A percentile compares a stretch with the other conserved stretches of the same genome.
Evolutionary conservation across 2,329 filamentous ascomycete species (phyloP).

Genomic region (Scytalidium sp.): DNA sequence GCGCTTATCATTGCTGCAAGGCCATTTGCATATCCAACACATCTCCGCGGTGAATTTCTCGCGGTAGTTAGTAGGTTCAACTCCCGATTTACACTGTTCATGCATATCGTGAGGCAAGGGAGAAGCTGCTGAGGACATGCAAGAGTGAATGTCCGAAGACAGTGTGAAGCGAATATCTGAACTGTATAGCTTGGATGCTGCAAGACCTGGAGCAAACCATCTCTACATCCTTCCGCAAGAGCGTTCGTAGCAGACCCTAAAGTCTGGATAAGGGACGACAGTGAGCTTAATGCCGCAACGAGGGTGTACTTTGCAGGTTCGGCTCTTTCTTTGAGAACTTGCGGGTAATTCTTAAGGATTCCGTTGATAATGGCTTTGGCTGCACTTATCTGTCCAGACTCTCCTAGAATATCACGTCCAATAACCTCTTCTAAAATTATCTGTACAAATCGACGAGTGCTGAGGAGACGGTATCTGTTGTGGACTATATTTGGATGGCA

Average conservation of each 20-base stretch:
- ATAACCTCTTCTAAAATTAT: conserved; percentile 82
- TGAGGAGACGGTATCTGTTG: conserved; percentile 84
- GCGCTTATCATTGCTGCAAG: conserved; percentile 88
- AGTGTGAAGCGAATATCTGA: conserved; percentile 84
- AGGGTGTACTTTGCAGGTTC: conserved; percentile 88
- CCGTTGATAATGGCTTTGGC: conserved; percentile 81
- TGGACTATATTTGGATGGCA: conserved; percentile 72
- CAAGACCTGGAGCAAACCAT: conserved; percentile 83
- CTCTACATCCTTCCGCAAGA: conserved; percentile 80
- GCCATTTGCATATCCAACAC: conserved; percentile 87
- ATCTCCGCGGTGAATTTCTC: conserved; percentile 76
- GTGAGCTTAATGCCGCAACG: conserved; percentile 72
- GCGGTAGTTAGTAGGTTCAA: conserved; percentile 72
- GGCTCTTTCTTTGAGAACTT: conserved; percentile 78
- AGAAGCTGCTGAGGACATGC: conserved; percentile 91
- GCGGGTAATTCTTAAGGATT: conserved; percentile 90
- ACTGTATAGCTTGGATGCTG: conserved; percentile 97
- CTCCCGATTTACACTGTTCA: conserved; percentile 91
- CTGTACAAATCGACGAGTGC: conserved; percentile 80
- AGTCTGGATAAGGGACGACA: conserved; percentile 73
- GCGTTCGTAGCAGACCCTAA: conserved; percentile 78
- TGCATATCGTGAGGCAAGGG: conserved; percentile 88
- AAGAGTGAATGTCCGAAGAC: conserved; percentile 81
- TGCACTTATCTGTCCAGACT: conserved; percentile 82
- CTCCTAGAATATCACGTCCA: conserved; percentile 77